Evolutionary conservation across 352 stramenopile species (phyloP).

Genomic region (Phytophthora foliorum): DNA sequence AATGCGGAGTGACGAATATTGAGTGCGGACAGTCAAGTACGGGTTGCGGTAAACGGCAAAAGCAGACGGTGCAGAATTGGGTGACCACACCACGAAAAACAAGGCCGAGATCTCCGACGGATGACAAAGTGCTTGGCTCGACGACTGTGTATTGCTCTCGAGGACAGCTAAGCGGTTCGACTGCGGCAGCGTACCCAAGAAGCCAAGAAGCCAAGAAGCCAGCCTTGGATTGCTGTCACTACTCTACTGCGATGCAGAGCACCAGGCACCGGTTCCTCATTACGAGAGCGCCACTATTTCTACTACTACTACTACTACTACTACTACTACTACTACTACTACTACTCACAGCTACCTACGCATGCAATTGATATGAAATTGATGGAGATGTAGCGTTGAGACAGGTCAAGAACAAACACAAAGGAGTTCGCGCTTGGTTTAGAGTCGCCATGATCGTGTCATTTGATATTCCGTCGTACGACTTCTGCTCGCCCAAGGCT

Average conservation of each 20-base stretch:
- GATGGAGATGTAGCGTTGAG: constrained; percentile 77
- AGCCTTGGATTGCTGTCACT: no score
- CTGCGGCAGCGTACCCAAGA: no score
- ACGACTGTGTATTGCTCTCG: no score
- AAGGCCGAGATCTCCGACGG: no score
- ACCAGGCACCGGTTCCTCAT: no score
- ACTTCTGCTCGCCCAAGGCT: constrained; percentile 86
- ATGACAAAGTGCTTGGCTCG: not conserved
- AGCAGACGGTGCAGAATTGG: constrained; percentile 26
- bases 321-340: not conserved
- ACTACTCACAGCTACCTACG: constrained; percentile 5
- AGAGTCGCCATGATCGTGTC: constrained; percentile 81
- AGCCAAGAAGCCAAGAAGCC: no score
- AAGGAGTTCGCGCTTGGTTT: constrained; percentile 81
- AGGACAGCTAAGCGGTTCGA: no score
- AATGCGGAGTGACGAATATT: constrained; percentile 20
- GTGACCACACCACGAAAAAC: constrained; percentile 1
- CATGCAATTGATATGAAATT: constrained; percentile 18
- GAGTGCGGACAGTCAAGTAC: constrained; percentile 16
- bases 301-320: constrained; percentile 7
- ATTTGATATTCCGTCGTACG: constrained; percentile 80
- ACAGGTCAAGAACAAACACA: constrained; percentile 89
- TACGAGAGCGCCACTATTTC: not conserved
- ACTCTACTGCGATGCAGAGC: no score
- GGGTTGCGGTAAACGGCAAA: constrained; percentile 26